phyloP scores from a whole-genome alignment of 1,284 basidiomycete genomes.

The Acaromyces ingoldii region DNA sequence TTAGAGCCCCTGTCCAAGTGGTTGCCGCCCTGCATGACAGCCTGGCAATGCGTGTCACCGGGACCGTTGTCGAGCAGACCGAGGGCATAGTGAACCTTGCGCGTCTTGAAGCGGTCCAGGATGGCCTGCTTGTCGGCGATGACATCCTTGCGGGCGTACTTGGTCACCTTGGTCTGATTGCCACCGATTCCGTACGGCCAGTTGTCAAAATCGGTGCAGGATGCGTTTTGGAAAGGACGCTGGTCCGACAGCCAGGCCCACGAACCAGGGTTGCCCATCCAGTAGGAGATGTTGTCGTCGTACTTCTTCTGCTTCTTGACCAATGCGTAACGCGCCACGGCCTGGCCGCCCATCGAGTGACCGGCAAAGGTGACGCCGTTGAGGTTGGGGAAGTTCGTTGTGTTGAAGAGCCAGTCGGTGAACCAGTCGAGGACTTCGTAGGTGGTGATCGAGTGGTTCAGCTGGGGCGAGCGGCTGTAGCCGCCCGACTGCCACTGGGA shows the following conservation, averaged over 20 bases:
- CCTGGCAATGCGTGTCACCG: constrained; percentile 39
- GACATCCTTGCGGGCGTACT: constrained; percentile 31
- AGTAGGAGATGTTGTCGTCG: constrained; percentile 21
- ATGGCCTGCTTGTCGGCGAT: constrained; percentile 18
- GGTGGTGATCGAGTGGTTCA: constrained; percentile 17
- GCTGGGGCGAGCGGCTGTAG: constrained; percentile 17
- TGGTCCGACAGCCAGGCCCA: constrained; percentile 29
- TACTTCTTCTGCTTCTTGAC: constrained; percentile 20
- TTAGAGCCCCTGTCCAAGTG: constrained; percentile 35
- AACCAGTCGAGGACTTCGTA: constrained; percentile 37
- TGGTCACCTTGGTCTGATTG: constrained; percentile 18
- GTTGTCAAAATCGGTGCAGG: constrained; percentile 17
- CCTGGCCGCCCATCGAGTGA: constrained; percentile 46
- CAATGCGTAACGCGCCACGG: constrained; percentile 33
- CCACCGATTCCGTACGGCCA: constrained; percentile 36
- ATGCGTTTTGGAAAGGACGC: constrained; percentile 18
- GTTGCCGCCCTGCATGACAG: constrained; percentile 33
- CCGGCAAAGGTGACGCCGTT: constrained; percentile 34
- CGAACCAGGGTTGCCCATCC: constrained; percentile 42
- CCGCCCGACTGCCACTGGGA: constrained; percentile 40
- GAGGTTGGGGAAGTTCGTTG: constrained; percentile 28
- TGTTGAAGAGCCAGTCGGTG: constrained; percentile 34
- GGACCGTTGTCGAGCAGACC: constrained; percentile 43
- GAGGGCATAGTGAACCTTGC: constrained; percentile 37
- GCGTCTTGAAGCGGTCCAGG: constrained; percentile 19